Percentiles rank a stretch among this genome's conserved stretches.
These are phyloP conservation scores for Fallopia convolvulus DNA, from an alignment of 148 eudicot genomes.

Conservation along the genomic window DNA sequence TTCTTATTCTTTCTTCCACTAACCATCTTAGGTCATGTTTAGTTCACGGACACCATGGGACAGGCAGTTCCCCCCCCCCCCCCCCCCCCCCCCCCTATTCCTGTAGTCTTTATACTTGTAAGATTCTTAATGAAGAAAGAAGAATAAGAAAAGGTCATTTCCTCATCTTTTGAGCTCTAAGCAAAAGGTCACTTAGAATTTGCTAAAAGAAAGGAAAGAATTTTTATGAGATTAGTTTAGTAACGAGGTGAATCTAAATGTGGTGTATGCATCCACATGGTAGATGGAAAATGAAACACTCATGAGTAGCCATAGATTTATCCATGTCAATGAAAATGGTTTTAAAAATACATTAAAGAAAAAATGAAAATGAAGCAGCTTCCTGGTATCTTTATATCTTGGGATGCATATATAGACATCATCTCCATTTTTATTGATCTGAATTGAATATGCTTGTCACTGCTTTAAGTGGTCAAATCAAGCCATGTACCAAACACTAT, in stretches of 20 bases:
- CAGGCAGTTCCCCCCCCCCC: not conserved
- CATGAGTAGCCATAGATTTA: not conserved
- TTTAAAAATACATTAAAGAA: not conserved
- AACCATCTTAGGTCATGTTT: not conserved
- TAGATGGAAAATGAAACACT: not conserved
- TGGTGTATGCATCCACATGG: not conserved
- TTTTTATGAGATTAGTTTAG: not conserved
- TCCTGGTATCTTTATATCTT: not conserved
- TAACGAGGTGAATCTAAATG: not conserved
- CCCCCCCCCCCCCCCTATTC: too few relatives aligned
- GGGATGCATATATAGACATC: not conserved
- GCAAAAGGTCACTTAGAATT: not conserved
- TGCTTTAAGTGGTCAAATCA: not conserved
- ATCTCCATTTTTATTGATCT: not conserved
- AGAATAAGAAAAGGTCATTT: not conserved
- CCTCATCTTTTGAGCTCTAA: not conserved
- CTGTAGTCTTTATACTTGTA: too few relatives aligned
- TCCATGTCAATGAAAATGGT: not conserved
- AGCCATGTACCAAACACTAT: not conserved
- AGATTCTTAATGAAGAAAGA: not conserved
- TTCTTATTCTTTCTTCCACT: conserved; percentile 7
- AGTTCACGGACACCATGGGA: not conserved
- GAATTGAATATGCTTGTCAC: not conserved
- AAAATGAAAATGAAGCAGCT: not conserved
- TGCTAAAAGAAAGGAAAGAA: not conserved